Percentiles rank a stretch among this genome's conserved stretches.
Conservation (phyloP, 139 green algal genomes). For the Coelastrella sp. region DNA sequence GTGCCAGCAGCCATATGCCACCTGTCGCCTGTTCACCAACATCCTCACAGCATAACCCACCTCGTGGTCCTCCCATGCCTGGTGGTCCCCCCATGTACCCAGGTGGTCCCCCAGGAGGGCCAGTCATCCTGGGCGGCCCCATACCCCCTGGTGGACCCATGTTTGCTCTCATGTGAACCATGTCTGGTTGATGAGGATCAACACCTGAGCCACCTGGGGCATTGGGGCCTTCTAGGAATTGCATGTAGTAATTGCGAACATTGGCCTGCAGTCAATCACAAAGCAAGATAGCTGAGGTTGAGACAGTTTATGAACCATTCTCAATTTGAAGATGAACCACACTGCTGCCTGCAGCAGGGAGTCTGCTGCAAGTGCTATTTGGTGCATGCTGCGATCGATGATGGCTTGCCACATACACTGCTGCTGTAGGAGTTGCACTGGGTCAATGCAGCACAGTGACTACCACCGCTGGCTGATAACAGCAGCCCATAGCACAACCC, state of each 20-base stretch:
- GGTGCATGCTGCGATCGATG: too few relatives aligned
- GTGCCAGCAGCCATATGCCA: neutral
- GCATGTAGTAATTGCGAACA: slow-evolving; percentile 94
- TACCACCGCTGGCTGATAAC: too few relatives aligned
- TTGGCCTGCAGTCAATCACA: slow-evolving; percentile 77
- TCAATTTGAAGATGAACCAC: too few relatives aligned
- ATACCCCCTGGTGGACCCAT: neutral
- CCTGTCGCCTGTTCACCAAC: neutral
- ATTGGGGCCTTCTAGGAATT: slow-evolving; percentile 80
- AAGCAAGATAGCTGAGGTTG: too few relatives aligned
- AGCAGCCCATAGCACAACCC: neutral
- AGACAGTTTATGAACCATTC: too few relatives aligned
- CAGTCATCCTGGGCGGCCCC: too few relatives aligned
- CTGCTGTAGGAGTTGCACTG: too few relatives aligned
- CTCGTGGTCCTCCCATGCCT: neutral
- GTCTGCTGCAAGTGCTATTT: neutral
- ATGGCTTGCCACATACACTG: too few relatives aligned
- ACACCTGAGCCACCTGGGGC: neutral
- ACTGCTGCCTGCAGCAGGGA: neutral
- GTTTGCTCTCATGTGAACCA: slow-evolving; percentile 30
- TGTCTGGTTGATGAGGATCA: slow-evolving; percentile 28
- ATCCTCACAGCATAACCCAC: neutral
- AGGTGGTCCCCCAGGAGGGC: neutral
- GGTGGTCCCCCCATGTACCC: slow-evolving; percentile 8
- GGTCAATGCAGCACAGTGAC: too few relatives aligned